Conservation (phyloP, 768 basidiomycete species). For the Pulveroboletus sp. region DNA sequence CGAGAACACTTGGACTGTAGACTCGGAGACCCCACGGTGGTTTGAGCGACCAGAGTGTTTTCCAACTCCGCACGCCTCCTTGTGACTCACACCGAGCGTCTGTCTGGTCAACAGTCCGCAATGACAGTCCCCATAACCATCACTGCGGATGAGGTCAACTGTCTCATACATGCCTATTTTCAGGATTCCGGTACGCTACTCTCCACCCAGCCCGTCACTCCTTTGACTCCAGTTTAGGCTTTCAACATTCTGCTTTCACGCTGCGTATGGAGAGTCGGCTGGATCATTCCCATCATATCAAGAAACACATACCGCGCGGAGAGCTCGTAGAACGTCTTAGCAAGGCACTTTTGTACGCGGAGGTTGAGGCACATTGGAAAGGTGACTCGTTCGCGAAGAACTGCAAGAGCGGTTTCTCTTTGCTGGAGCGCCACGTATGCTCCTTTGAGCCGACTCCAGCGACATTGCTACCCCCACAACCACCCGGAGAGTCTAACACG, state of each 20-base stretch:
- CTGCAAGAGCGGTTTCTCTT: constrained; percentile 68
- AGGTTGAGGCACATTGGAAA: constrained; percentile 83
- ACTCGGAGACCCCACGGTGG: too few species aligned
- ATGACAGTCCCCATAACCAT: constrained; percentile 54
- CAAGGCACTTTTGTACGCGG: constrained; percentile 75
- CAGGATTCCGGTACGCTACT: constrained; percentile 65
- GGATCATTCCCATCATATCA: constrained; percentile 62
- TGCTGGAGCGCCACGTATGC: constrained; percentile 74
- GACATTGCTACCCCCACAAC: constrained; percentile 15
- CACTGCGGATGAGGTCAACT: constrained; percentile 80
- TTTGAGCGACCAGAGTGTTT: too few species aligned
- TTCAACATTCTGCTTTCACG: constrained; percentile 79
- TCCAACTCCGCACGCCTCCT: constrained; percentile 25
- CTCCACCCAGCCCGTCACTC: background rate
- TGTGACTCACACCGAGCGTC: background rate
- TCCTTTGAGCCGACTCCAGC: constrained; percentile 43
- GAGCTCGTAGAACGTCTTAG: constrained; percentile 77
- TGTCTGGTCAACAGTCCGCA: background rate
- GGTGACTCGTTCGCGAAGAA: constrained; percentile 54
- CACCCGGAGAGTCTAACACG: constrained; percentile 10
- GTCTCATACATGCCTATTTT: constrained; percentile 80
- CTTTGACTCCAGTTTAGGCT: constrained; percentile 44
- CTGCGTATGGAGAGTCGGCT: constrained; percentile 70
- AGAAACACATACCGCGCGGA: constrained; percentile 75
- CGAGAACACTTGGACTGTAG: too few species aligned